phyloP scores from a whole-genome alignment of 495 filamentous ascomycete genomes.

The Hypomontagnella monticulosa region DNA sequence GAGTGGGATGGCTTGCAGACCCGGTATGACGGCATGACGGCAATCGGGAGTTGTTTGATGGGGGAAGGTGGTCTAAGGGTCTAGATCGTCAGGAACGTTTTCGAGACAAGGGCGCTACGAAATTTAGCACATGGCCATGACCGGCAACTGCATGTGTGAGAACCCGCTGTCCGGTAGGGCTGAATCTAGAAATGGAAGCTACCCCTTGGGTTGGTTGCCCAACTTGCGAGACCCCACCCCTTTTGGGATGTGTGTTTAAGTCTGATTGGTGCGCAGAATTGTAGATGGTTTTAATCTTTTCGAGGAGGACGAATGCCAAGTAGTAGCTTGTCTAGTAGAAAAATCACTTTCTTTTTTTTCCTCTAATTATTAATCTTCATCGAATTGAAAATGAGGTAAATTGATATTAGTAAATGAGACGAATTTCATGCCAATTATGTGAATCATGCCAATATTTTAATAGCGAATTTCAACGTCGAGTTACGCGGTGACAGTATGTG shows the following conservation, averaged over 20 bases:
- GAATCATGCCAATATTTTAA: not conserved
- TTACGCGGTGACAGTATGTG: not conserved
- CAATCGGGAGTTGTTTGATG: conserved; percentile 31
- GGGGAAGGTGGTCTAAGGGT: conserved; percentile 18
- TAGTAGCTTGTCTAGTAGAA: conserved; percentile 10
- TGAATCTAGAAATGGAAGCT: conserved; percentile 43
- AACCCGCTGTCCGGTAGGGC: conserved; percentile 28
- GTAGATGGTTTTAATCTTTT: conserved; percentile 14
- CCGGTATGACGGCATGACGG: conserved; percentile 42
- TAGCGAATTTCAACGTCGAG: not conserved
- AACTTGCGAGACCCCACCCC: conserved; percentile 41
- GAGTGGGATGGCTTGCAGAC: conserved; percentile 27
- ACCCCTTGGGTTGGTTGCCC: conserved; percentile 23
- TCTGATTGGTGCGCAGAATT: conserved; percentile 41
- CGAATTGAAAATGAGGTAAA: too few species aligned
- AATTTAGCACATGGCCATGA: conserved; percentile 35
- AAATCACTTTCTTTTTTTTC: not conserved
- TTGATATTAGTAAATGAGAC: too few species aligned
- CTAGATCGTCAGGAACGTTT: conserved; percentile 41
- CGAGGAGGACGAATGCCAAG: conserved; percentile 22
- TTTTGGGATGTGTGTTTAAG: conserved; percentile 39
- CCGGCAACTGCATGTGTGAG: conserved; percentile 19
- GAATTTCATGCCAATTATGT: too few species aligned
- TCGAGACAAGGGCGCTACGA: conserved; percentile 28
- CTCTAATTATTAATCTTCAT: not conserved